Conservation (phyloP, 768 basidiomycete genomes). For the Panellus pusillus region DNA sequence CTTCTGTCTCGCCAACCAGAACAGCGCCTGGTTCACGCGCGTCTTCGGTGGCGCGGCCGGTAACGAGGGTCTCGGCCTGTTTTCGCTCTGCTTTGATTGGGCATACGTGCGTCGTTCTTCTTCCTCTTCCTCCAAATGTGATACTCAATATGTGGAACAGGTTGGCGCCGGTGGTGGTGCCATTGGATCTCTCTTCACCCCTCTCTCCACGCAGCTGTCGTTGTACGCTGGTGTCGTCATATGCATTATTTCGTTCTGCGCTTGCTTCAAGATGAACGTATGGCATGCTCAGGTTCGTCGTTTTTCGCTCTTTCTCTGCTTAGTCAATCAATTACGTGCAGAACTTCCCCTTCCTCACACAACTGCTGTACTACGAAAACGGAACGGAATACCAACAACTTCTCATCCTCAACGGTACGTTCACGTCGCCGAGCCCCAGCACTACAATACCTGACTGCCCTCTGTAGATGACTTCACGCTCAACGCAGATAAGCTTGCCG, state of each 20-base stretch:
- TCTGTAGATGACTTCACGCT: constrained; percentile 41
- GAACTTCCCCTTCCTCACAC: constrained; percentile 45
- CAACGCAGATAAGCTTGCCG: constrained; percentile 44
- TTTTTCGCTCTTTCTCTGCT: not conserved
- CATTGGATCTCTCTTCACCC: constrained; percentile 41
- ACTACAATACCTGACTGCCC: not conserved
- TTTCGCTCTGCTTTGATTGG: constrained; percentile 59
- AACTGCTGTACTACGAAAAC: constrained; percentile 24
- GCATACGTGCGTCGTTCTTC: constrained; percentile 38
- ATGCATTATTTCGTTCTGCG: constrained; percentile 42
- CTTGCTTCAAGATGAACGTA: constrained; percentile 19
- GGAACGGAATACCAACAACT: constrained; percentile 53
- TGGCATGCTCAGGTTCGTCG: constrained; percentile 19
- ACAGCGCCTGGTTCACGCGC: constrained; percentile 41
- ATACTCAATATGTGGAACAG: not conserved
- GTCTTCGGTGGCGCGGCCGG: constrained; percentile 53
- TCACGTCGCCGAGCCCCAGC: too few species aligned
- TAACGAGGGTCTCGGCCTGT: constrained; percentile 55
- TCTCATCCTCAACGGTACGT: constrained; percentile 41
- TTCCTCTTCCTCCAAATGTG: constrained; percentile 15
- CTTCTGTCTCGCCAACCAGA: constrained; percentile 41
- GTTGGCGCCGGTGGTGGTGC: constrained; percentile 34
- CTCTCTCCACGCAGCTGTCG: constrained; percentile 47
- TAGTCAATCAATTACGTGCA: not conserved
- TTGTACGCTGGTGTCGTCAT: constrained; percentile 42